Evolutionary conservation across 129 eudicot genomes (phyloP).

Genomic region (Helichrysum umbraculigerum): DNA sequence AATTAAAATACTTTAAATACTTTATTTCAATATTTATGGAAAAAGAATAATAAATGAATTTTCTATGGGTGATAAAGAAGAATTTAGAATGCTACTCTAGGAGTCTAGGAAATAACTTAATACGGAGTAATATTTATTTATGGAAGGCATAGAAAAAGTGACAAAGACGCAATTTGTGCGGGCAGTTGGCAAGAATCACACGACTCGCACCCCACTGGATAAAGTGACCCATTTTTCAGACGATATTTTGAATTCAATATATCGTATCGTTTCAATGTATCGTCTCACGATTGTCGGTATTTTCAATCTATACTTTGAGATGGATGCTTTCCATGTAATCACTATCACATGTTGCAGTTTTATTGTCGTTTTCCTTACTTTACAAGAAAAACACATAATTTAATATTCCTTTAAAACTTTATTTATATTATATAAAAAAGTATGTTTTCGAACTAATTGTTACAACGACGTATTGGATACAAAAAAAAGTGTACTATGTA

Average conservation of each 20-base stretch:
- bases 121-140: neutral
- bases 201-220: conserved; percentile 43
- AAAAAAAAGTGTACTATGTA: neutral
- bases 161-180: conserved; percentile 33
- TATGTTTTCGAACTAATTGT: neutral
- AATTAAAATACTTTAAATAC: no score
- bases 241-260: conserved; percentile 26
- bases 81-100: no score
- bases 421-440: neutral
- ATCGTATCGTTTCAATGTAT: conserved; percentile 23
- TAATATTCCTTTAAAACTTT: neutral
- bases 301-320: conserved; percentile 2
- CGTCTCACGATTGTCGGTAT: neutral
- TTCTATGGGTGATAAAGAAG: no score
- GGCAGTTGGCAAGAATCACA: conserved; percentile 45
- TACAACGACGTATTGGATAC: neutral
- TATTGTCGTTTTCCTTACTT: conserved; percentile 36
- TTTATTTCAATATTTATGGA: conserved; percentile 4
- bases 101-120: no score
- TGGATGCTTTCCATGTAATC: conserved; percentile 32
- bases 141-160: conserved; percentile 35
- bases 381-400: conserved; percentile 17
- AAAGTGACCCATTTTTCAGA: conserved; percentile 14
- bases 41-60: neutral
- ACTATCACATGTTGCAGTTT: conserved; percentile 42